These are phyloP conservation scores for Nidularia pulvinata DNA, from an alignment of 768 basidiomycete species.

Conservation along the genomic window DNA sequence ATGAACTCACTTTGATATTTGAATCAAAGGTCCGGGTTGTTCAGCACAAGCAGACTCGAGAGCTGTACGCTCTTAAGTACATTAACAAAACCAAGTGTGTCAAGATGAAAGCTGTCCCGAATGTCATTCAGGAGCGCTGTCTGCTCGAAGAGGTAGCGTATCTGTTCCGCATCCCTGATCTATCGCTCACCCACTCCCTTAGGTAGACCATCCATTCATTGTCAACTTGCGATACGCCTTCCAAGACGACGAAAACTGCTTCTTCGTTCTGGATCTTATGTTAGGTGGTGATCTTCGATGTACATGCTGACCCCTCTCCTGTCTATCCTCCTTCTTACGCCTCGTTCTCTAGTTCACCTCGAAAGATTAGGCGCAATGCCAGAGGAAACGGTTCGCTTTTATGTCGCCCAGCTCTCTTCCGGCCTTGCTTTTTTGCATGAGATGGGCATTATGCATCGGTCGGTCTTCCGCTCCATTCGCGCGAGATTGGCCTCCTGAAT, in stretches of 20 bases:
- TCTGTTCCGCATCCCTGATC: constrained; percentile 1
- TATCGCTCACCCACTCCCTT: not conserved
- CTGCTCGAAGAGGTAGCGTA: constrained; percentile 87
- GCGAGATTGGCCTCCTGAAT: constrained; percentile 4
- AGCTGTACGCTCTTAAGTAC: constrained; percentile 97
- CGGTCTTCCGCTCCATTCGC: constrained; percentile 18
- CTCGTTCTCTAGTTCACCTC: constrained; percentile 67
- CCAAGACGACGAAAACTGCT: constrained; percentile 98
- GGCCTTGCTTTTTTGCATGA: constrained; percentile 91
- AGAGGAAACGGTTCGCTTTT: constrained; percentile 84
- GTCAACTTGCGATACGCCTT: constrained; percentile 97
- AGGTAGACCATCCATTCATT: constrained; percentile 96
- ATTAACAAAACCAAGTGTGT: constrained; percentile 99
- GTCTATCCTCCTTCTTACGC: constrained; percentile 3
- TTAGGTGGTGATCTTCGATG: constrained; percentile 94
- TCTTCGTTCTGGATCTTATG: constrained; percentile 98
- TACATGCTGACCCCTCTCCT: constrained; percentile 35
- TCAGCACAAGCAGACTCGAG: constrained; percentile 98
- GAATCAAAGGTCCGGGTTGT: constrained; percentile 89
- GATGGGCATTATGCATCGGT: constrained; percentile 96
- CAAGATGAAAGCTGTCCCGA: constrained; percentile 98
- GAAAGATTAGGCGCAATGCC: constrained; percentile 75
- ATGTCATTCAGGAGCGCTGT: constrained; percentile 95
- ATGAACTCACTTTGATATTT: constrained; percentile 2
- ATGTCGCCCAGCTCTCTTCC: constrained; percentile 87